Evolutionary conservation across 176 grass and related monocot genomes (phyloP).

Genomic region (Carex pumila): DNA sequence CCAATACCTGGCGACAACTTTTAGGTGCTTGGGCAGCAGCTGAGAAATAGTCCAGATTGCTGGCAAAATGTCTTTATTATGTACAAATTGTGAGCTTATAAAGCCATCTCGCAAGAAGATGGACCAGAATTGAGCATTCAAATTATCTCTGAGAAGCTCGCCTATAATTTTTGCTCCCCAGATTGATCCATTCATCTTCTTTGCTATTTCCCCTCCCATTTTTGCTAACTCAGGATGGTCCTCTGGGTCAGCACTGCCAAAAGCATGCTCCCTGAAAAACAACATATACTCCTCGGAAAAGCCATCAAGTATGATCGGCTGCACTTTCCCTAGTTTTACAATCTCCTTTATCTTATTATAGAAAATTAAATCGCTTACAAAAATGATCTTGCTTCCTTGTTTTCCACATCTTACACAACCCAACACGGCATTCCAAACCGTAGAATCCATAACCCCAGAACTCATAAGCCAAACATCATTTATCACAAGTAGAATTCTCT

Average conservation of each 20-base stretch:
- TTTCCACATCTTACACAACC: not conserved
- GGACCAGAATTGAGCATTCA: not conserved
- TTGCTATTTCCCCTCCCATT: not conserved
- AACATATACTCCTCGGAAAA: constrained; percentile 14
- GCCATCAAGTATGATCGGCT: not conserved
- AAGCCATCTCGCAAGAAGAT: not conserved
- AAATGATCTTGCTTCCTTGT: constrained; percentile 18
- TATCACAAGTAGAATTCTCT: constrained; percentile 19
- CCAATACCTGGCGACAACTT: not conserved
- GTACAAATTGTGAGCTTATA: not conserved
- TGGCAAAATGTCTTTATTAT: not conserved
- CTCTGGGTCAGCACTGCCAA: constrained; percentile 24
- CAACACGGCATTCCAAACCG: not conserved
- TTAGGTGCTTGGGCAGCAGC: not conserved
- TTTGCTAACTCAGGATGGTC: constrained; percentile 4
- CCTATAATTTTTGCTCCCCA: not conserved
- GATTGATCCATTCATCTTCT: not conserved
- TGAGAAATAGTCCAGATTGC: not conserved
- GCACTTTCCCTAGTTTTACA: not conserved
- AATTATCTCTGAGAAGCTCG: constrained; percentile 2
- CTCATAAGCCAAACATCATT: not conserved
- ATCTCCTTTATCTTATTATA: not conserved
- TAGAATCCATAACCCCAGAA: not conserved
- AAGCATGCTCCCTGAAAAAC: constrained; percentile 23
- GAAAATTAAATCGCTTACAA: not conserved